phyloP scores from a whole-genome alignment of 805 yeast species.

The Suhomyces sp. region DNA sequence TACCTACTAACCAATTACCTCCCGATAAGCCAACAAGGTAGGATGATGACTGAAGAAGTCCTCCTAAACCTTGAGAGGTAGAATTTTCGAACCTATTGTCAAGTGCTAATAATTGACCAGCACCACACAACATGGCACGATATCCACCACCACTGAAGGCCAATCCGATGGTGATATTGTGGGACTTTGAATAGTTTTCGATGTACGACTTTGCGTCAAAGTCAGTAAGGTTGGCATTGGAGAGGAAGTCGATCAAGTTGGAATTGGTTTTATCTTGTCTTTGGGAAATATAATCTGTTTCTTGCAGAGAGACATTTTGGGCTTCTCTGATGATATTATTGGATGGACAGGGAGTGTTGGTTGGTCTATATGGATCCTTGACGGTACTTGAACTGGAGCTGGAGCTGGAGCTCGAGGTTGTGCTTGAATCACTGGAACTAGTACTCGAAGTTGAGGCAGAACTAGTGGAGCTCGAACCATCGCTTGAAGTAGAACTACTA shows the following conservation, averaged over 20 bases:
- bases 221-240: constrained; percentile 29
- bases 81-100: constrained; percentile 19
- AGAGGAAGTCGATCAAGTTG: constrained; percentile 27
- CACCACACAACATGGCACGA: constrained; percentile 31
- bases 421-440: constrained; percentile 7
- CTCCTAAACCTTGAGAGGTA: constrained; percentile 34
- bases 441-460: constrained; percentile 7
- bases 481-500: constrained; percentile 1
- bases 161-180: constrained; percentile 29
- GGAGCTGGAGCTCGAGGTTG: not conserved
- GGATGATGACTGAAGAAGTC: constrained; percentile 22
- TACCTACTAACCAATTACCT: constrained; percentile 58
- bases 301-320: constrained; percentile 19
- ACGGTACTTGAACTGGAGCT: constrained; percentile 2
- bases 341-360: constrained; percentile 30
- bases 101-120: constrained; percentile 13
- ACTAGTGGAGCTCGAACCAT: constrained; percentile 2
- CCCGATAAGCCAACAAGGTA: constrained; percentile 43
- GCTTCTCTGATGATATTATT: constrained; percentile 29
- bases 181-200: constrained; percentile 16
- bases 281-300: constrained; percentile 24
- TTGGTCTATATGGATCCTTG: constrained; percentile 31
- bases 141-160: constrained; percentile 40
- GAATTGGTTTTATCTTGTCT: constrained; percentile 31
- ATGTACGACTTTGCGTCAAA: constrained; percentile 34